phyloP scores from a whole-genome alignment of 768 basidiomycete genomes.

The Coprinopsis cinerea region DNA sequence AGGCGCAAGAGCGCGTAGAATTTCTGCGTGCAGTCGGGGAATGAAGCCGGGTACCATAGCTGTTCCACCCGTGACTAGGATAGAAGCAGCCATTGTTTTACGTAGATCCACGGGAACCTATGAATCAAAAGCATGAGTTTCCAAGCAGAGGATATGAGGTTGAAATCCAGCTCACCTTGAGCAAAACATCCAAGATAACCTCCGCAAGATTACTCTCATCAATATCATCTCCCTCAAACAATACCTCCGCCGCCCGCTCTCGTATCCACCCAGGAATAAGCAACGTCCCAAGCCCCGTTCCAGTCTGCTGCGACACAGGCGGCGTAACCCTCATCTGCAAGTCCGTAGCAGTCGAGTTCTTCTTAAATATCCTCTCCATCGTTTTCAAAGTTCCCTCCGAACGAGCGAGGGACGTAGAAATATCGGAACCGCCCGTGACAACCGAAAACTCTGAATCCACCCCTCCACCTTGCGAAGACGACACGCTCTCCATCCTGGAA shows the following conservation, averaged over 20 bases:
- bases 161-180: constrained; percentile 52
- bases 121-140: constrained; percentile 3
- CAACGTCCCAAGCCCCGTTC: constrained; percentile 72
- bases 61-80: constrained; percentile 86
- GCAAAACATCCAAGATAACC: constrained; percentile 67
- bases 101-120: constrained; percentile 90
- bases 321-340: constrained; percentile 64
- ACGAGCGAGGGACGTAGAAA: constrained; percentile 22
- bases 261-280: constrained; percentile 93
- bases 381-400: constrained; percentile 56
- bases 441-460: constrained; percentile 54
- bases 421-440: constrained; percentile 28
- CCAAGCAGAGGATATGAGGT: not conserved
- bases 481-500: constrained; percentile 45
- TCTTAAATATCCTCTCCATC: constrained; percentile 62
- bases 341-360: constrained; percentile 74
- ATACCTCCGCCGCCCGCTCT: constrained; percentile 83
- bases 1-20: constrained; percentile 55
- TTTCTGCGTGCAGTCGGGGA: constrained; percentile 75
- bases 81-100: constrained; percentile 73
- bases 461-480: constrained; percentile 39
- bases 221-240: constrained; percentile 87
- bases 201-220: constrained; percentile 85
- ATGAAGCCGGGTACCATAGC: constrained; percentile 92
- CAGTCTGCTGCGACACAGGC: constrained; percentile 57